Evolutionary conservation across 1,284 basidiomycete genomes (phyloP).

Genomic region (Tylopilus sp.): DNA sequence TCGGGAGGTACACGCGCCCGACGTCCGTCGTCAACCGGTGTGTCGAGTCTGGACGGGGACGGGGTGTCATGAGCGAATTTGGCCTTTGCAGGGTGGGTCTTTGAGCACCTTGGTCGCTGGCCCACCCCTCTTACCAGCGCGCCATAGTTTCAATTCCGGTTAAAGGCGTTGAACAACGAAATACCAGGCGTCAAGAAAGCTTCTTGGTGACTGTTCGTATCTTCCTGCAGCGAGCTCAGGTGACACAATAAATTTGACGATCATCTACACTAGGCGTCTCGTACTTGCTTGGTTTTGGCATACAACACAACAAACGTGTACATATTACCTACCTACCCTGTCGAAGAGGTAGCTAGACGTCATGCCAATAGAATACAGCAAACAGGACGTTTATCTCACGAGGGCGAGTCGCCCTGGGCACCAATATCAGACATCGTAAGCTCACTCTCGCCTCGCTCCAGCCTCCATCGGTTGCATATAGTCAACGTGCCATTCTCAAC

Average conservation of each 20-base stretch:
- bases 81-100: slow-evolving; percentile 75
- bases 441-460: slow-evolving; percentile 67
- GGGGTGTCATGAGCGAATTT: slow-evolving; percentile 87
- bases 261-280: neutral
- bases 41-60: slow-evolving; percentile 74
- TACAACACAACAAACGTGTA: slow-evolving; percentile 1
- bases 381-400: slow-evolving; percentile 9
- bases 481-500: slow-evolving; percentile 60
- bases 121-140: neutral
- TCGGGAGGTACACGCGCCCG: slow-evolving; percentile 77
- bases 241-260: neutral
- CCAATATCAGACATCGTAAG: slow-evolving; percentile 53
- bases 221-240: neutral
- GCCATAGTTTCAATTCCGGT: slow-evolving; percentile 79
- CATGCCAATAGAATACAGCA: slow-evolving; percentile 16
- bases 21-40: slow-evolving; percentile 87
- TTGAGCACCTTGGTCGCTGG: slow-evolving; percentile 26
- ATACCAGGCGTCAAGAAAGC: slow-evolving; percentile 86
- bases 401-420: slow-evolving; percentile 40
- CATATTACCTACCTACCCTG: slow-evolving; percentile 12
- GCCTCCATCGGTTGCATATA: slow-evolving; percentile 71
- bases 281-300: neutral
- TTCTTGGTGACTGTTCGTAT: slow-evolving; percentile 62
- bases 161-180: slow-evolving; percentile 74
- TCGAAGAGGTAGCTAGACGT: slow-evolving; percentile 2